Percentiles rank a stretch among this genome's conserved stretches.
phyloP scores from a whole-genome alignment of 441 rosid species.

The Gossypium trilobum region DNA sequence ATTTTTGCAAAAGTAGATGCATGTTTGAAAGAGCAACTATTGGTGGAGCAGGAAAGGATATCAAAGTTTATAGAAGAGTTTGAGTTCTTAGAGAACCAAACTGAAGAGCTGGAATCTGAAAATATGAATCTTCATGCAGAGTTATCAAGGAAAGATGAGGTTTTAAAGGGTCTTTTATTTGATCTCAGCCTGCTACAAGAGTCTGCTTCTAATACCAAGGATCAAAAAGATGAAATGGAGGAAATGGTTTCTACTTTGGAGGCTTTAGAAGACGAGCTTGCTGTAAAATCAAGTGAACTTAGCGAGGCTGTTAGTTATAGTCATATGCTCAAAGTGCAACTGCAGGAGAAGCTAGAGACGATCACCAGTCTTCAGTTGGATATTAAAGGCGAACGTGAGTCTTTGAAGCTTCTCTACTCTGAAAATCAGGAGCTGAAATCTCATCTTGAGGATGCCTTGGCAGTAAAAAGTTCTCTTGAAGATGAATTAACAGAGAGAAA shows the following conservation, averaged over 20 bases:
- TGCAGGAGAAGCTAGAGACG: slow-evolving; percentile 54
- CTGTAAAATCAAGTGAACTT: slow-evolving; percentile 51
- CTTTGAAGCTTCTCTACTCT: slow-evolving; percentile 25
- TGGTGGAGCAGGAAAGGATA: slow-evolving; percentile 32
- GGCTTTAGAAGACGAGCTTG: slow-evolving; percentile 68
- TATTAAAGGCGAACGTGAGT: slow-evolving; percentile 32
- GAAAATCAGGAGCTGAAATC: slow-evolving; percentile 53
- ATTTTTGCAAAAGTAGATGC: slow-evolving; percentile 42
- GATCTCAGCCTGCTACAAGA: slow-evolving; percentile 90
- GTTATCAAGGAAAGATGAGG: slow-evolving; percentile 73
- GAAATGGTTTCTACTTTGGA: slow-evolving; percentile 54
- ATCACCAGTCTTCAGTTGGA: slow-evolving; percentile 47
- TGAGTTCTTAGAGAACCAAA: slow-evolving; percentile 42
- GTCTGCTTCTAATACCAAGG: slow-evolving; percentile 71
- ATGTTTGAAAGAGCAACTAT: slow-evolving; percentile 39
- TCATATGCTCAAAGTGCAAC: slow-evolving; percentile 53
- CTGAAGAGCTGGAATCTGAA: slow-evolving; percentile 45
- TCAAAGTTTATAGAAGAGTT: slow-evolving; percentile 44
- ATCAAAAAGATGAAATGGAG: slow-evolving; percentile 73
- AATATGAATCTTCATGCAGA: slow-evolving; percentile 53
- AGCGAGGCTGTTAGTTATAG: slow-evolving; percentile 41
- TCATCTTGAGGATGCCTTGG: slow-evolving; percentile 32
- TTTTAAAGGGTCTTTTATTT: slow-evolving; percentile 70
- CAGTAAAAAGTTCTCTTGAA: slow-evolving; percentile 43
- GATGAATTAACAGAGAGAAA: slow-evolving; percentile 52